Percentiles rank a stretch among this genome's conserved stretches.
These are phyloP conservation scores for Leccinum solheimii DNA, from an alignment of 1,284 basidiomycete species.

Conservation along the genomic window DNA sequence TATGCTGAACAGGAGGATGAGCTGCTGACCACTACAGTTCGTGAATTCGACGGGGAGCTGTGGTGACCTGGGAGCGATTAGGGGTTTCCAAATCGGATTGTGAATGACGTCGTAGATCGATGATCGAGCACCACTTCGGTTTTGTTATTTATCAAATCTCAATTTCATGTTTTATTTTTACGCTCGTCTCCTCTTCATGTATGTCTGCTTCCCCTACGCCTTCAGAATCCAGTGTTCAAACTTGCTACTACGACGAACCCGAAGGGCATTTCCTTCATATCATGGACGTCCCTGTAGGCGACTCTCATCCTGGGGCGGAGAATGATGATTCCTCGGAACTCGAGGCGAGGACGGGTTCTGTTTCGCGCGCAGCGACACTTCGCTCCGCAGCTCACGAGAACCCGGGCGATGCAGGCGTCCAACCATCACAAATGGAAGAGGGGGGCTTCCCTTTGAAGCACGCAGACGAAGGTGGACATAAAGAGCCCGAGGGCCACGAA, in stretches of 20 bases:
- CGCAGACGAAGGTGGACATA: neutral
- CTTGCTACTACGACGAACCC: conserved; percentile 32
- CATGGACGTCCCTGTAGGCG: neutral
- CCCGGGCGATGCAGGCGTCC: neutral
- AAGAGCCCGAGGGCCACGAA: conserved; percentile 16
- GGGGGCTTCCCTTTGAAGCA: neutral
- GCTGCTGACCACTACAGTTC: conserved; percentile 35
- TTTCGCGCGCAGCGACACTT: neutral
- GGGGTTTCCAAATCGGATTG: conserved; percentile 11
- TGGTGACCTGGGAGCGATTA: conserved; percentile 15
- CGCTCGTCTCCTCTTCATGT: neutral
- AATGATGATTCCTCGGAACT: neutral
- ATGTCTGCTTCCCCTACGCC: conserved; percentile 21
- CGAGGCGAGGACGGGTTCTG: conserved; percentile 14
- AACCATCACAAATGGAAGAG: neutral
- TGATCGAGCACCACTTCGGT: conserved; percentile 2
- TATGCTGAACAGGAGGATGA: conserved; percentile 62
- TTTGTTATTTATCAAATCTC: conserved; percentile 25
- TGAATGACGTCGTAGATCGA: conserved; percentile 25
- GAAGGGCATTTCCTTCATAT: conserved; percentile 16
- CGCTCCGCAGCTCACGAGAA: conserved; percentile 4
- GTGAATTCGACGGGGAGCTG: conserved; percentile 29
- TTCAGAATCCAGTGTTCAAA: conserved; percentile 19
- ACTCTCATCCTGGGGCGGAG: conserved; percentile 5
- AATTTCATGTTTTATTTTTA: conserved; percentile 5